Base-by-base conservation (phyloP, 352 stramenopile species). In the Elongisporangium undulatum region DNA sequence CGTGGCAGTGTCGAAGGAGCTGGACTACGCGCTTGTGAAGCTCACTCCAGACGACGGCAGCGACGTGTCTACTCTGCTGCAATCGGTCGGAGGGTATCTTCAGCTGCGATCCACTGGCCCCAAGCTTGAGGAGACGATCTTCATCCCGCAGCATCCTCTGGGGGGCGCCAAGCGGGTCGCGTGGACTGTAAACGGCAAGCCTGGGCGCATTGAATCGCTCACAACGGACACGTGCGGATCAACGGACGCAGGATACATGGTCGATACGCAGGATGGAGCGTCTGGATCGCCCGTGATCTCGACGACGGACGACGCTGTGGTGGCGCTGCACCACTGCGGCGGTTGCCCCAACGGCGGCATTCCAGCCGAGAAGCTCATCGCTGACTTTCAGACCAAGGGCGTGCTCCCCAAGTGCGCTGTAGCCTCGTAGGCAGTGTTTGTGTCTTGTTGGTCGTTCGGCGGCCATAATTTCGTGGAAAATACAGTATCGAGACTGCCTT, bases 271-370 rank as follows among this genome's bases (percentile, higher is more conserved):
- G 41, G 79, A 82, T 64, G 84, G 81, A 0, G 85, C 77, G 21
- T 93, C 81, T 2, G 84, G 81, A 2, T 85, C 84, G 15, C 81
- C 84, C 0, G 72, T 91, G 22, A 74, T 93, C 26, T 71, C 60
- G 0, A 68, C 53, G 1, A 67, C 51, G 1, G 84, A 93, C 63
- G 77, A 88, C 56, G 58, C 62, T 0, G 84, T 91, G 13, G 74
- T 93, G 17, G 84, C 79, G 22, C 63, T 93, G 49, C 84, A 93
- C 54, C 81, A 91, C 58, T 91, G 82, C 59, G 84, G 84, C 8
- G 81, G 78, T 8, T 93, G 84, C 50, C 59, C 82, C 21, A 93
- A 93, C 62, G 84, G 78, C 51, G 79, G 58, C 2, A 86, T 92
- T 38, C 72, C 73, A 1, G 70, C 71, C 4, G 70, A 74, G 52